Base-by-base conservation (phyloP, 1,284 basidiomycete species). In the Vanrija sp. region DNA sequence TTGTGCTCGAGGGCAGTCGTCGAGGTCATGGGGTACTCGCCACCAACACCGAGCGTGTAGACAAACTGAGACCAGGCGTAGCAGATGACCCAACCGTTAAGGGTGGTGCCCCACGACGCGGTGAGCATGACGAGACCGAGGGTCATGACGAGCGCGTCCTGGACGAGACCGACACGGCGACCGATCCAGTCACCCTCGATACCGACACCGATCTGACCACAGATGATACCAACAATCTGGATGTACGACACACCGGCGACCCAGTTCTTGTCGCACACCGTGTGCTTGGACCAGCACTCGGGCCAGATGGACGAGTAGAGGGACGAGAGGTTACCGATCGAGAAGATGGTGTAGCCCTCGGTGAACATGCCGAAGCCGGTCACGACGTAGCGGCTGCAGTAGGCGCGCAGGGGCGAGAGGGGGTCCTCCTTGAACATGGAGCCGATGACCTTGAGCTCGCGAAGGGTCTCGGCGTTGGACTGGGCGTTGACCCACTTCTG, bases 161-260 rank as follows among this genome's bases (percentile, higher is more conserved):
- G 76, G 37, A 77, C 71, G 63, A 80, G 71, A 60, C 79, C 79
- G 54, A 79, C 78, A 59, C 73, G 72, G 52, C 80, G 73, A 37
- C 80, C 80, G 55, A 82, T 78, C 78, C 79, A 82, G 63, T 82
- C 81, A 49, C 78, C 80, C 64, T 82, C 80, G 63, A 80, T 65
- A 48, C 81, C 81, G 61, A 82, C 81, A 47, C 74, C 63, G 54
- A 81, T 72, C 66, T 82, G 81, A 49, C 80, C 81, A 46, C 77
- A 64, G 48, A 82, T 81, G 68, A 82, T 81, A 67, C 79, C 80
- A 20, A 66, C 58, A 47, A 68, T 66, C 43, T 67, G 66, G 27
- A 69, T 54, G 54, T 65, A 61, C 47, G 59, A 59, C 16, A 70
- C 72, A n/a, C 77, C 77, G 22, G 73, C 68, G 52, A 79, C 61